A percentile compares a stretch with the other conserved stretches of the same genome.
Evolutionary conservation across 2,329 filamentous ascomycete genomes (phyloP).

Genomic region (Orbilia javanica): DNA sequence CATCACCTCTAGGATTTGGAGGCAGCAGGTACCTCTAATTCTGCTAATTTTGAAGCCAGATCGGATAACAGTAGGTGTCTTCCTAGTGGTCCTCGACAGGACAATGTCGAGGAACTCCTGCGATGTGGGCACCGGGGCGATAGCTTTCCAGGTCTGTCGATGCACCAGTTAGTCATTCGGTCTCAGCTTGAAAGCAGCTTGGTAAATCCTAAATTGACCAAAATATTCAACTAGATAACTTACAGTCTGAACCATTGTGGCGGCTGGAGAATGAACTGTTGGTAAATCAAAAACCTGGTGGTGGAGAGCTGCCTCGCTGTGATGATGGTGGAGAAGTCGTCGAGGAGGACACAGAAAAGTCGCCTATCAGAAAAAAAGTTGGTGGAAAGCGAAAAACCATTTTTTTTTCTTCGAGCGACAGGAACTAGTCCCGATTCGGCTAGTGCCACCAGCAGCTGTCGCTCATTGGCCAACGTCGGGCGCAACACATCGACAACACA

Average conservation of each 20-base stretch:
- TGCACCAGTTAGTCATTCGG: constrained; percentile 18
- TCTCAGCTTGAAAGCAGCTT: constrained; percentile 6
- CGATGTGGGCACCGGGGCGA: constrained; percentile 87
- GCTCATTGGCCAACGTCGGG: constrained; percentile 43
- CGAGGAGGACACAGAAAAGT: constrained; percentile 26
- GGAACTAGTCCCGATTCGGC: constrained; percentile 27
- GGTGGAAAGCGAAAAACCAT: constrained; percentile 36
- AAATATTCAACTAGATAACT: constrained; percentile 4
- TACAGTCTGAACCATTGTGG: constrained; percentile 58
- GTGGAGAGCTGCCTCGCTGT: constrained; percentile 10
- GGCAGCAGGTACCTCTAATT: constrained; percentile 73
- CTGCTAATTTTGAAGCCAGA: constrained; percentile 95
- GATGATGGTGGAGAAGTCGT: constrained; percentile 24
- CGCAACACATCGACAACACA: constrained; percentile 40
- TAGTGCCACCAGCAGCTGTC: constrained; percentile 11
- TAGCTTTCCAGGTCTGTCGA: constrained; percentile 75
- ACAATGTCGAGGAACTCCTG: constrained; percentile 99
- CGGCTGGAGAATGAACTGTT: constrained; percentile 18
- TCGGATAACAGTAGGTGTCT: constrained; percentile 93
- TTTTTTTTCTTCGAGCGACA: constrained; percentile 52
- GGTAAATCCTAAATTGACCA: neutral
- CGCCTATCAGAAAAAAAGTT: constrained; percentile 50
- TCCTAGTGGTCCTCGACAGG: constrained; percentile 89
- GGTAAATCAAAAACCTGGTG: constrained; percentile 1
- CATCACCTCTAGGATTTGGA: neutral